Evolutionary conservation across 2,329 filamentous ascomycete species (phyloP).

Genomic region (Diaporthe eres): DNA sequence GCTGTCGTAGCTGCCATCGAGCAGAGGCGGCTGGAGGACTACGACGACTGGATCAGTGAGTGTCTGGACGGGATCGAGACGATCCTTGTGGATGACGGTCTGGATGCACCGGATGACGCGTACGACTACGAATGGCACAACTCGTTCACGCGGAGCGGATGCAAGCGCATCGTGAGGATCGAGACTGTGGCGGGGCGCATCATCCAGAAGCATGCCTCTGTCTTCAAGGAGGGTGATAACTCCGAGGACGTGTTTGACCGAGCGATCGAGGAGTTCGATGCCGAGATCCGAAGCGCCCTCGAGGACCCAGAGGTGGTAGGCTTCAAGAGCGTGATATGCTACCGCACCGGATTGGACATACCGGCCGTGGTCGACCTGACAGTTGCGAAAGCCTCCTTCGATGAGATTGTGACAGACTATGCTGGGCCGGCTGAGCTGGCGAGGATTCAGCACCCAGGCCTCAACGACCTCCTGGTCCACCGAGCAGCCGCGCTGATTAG

Average conservation of each 20-base stretch:
- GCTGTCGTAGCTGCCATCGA: conserved; percentile 61
- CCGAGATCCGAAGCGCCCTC: conserved; percentile 69
- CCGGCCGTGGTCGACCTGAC: conserved; percentile 59
- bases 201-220: conserved; percentile 60
- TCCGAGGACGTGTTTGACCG: conserved; percentile 56
- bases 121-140: conserved; percentile 76
- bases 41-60: conserved; percentile 69
- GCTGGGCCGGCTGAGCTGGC: conserved; percentile 55
- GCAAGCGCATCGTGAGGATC: conserved; percentile 83
- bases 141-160: conserved; percentile 72
- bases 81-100: conserved; percentile 83
- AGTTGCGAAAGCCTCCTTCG: conserved; percentile 56
- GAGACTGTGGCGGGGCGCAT: conserved; percentile 79
- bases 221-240: conserved; percentile 54
- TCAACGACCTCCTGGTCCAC: conserved; percentile 81
- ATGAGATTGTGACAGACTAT: conserved; percentile 52
- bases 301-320: conserved; percentile 78
- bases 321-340: conserved; percentile 89
- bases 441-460: conserved; percentile 71
- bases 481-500: conserved; percentile 72
- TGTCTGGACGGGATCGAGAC: conserved; percentile 82
- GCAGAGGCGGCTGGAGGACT: conserved; percentile 58
- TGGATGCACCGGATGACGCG: conserved; percentile 68
- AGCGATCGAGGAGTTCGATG: conserved; percentile 66
- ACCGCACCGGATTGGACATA: conserved; percentile 80